Conservation (phyloP, 192 early-diverging fungal genomes). For the Haplosporangium gracile region DNA sequence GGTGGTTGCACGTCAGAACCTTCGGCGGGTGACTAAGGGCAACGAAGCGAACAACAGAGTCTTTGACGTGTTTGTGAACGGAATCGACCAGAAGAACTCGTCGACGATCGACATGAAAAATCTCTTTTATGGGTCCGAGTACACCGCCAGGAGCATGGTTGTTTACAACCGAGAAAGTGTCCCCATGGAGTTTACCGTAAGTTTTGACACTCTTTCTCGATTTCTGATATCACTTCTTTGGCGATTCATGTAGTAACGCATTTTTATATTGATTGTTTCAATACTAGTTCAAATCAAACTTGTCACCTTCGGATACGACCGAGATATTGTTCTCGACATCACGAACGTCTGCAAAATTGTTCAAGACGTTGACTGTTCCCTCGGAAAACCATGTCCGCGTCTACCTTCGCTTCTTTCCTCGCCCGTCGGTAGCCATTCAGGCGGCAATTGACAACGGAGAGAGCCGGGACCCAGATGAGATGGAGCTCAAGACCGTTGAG, state of each 20-base stretch:
- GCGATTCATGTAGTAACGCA: not conserved
- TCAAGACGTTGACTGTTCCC: slow-evolving; percentile 76
- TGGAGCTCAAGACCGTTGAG: slow-evolving; percentile 77
- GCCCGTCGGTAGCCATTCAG: slow-evolving; percentile 56
- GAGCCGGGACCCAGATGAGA: slow-evolving; percentile 57
- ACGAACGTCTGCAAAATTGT: slow-evolving; percentile 77
- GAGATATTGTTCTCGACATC: slow-evolving; percentile 86
- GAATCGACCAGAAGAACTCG: slow-evolving; percentile 62
- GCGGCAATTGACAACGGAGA: slow-evolving; percentile 59
- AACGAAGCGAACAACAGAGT: slow-evolving; percentile 65
- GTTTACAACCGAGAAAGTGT: slow-evolving; percentile 81
- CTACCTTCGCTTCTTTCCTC: slow-evolving; percentile 75
- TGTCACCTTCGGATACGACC: slow-evolving; percentile 70
- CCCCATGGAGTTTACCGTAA: slow-evolving; percentile 82
- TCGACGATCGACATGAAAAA: slow-evolving; percentile 76
- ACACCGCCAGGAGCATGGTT: slow-evolving; percentile 77
- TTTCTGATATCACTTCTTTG: not conserved
- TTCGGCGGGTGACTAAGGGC: slow-evolving; percentile 51
- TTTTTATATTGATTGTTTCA: not conserved
- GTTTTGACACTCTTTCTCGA: not conserved
- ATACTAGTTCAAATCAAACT: slow-evolving; percentile 70
- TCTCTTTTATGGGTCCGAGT: slow-evolving; percentile 79
- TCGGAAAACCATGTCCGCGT: slow-evolving; percentile 74
- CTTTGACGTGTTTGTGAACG: slow-evolving; percentile 84
- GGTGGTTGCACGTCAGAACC: slow-evolving; percentile 64